phyloP scores from a whole-genome alignment of 225 moss, liverwort and hornwort species.

The Rhytidiadelphus loreus region DNA sequence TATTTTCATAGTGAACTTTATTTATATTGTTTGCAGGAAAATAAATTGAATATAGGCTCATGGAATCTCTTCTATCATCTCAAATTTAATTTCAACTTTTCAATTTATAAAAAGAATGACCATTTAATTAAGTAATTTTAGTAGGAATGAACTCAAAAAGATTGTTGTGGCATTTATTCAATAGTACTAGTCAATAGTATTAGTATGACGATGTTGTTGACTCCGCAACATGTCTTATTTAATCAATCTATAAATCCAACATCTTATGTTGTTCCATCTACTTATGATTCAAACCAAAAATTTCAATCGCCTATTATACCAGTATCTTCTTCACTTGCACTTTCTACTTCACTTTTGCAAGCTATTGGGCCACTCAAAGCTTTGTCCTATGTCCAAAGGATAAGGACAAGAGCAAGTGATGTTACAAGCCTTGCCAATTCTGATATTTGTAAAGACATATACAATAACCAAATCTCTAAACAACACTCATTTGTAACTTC shows the following conservation, averaged over 20 bases:
- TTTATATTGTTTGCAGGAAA: background rate
- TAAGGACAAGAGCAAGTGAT: background rate
- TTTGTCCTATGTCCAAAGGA: background rate
- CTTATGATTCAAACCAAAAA: background rate
- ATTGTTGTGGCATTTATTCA: background rate
- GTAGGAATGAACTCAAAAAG: background rate
- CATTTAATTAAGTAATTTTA: background rate
- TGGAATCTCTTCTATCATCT: background rate
- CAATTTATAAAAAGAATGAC: background rate
- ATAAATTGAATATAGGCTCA: no score
- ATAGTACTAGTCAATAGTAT: background rate
- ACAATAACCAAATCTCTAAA: background rate
- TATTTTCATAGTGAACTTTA: background rate
- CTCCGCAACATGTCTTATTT: background rate
- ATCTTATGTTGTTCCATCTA: background rate
- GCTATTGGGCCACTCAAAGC: background rate
- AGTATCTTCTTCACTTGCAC: slow-evolving; percentile 18
- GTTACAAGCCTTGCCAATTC: background rate
- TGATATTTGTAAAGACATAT: background rate
- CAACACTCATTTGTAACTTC: background rate
- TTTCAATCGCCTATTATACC: background rate
- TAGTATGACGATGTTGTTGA: slow-evolving; percentile 25
- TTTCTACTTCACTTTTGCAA: slow-evolving; percentile 18
- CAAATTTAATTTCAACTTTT: background rate
- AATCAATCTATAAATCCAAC: background rate